Conservation (phyloP, 306 rosid species). For the Glycine latifolia region DNA sequence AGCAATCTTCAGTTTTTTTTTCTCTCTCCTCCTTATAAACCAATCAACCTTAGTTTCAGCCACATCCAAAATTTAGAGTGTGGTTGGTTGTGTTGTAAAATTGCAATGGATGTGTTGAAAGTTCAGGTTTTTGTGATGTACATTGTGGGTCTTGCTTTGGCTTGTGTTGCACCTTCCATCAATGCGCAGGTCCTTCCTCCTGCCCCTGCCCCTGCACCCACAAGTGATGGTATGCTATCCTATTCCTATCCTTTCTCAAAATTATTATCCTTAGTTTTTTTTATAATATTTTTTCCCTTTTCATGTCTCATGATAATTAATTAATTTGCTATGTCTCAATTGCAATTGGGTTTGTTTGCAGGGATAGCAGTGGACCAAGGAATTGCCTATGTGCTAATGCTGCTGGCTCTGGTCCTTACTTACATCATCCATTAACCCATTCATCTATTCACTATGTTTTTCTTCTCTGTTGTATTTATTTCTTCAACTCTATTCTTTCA, state of each 20-base stretch:
- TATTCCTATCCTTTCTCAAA: not conserved
- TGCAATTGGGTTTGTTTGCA: slow-evolving; percentile 8
- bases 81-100: no score
- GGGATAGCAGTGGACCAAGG: slow-evolving; percentile 61
- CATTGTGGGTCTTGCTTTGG: slow-evolving; percentile 50
- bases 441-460: slow-evolving; percentile 8
- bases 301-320: not conserved
- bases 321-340: not conserved
- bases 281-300: not conserved
- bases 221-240: slow-evolving; percentile 65
- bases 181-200: slow-evolving; percentile 68
- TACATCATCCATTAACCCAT: slow-evolving; percentile 63
- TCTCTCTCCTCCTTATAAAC: slow-evolving; percentile 7
- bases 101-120: slow-evolving; percentile 53
- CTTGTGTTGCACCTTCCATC: slow-evolving; percentile 47
- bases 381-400: slow-evolving; percentile 57
- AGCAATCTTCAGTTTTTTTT: not conserved
- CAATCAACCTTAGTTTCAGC: not conserved
- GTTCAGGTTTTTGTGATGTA: slow-evolving; percentile 47
- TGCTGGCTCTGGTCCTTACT: slow-evolving; percentile 61
- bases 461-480: not conserved
- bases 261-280: not conserved
- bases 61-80: not conserved
- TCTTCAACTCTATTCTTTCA: slow-evolving; percentile 44
- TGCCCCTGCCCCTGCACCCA: slow-evolving; percentile 75